Evolutionary conservation across 305 asterid species (phyloP).

Genomic region (Withania somnifera): DNA sequence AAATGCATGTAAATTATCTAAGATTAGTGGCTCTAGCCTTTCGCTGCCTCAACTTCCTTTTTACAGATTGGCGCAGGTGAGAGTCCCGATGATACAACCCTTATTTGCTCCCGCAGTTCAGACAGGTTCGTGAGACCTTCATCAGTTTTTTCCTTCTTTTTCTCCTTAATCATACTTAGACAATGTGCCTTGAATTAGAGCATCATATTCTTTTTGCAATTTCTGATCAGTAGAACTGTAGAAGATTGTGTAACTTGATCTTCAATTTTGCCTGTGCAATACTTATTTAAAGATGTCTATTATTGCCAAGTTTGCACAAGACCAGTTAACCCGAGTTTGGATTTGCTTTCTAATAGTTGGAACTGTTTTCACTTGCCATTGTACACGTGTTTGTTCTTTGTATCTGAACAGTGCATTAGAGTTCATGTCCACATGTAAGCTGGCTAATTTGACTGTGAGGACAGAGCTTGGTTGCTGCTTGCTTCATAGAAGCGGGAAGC

Average conservation of each 20-base stretch:
- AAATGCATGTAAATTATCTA: neutral
- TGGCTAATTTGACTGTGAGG: slow-evolving; percentile 78
- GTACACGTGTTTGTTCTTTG: slow-evolving; percentile 6
- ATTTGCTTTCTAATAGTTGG: neutral
- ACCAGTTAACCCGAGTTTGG: neutral
- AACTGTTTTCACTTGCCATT: neutral
- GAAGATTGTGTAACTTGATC: neutral
- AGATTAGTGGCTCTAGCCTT: neutral
- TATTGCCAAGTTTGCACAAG: neutral
- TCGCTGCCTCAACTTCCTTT: slow-evolving; percentile 11
- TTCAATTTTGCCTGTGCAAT: neutral
- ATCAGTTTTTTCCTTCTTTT: neutral
- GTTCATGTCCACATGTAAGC: slow-evolving; percentile 70
- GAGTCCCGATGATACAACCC: slow-evolving; percentile 83
- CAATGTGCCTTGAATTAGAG: neutral
- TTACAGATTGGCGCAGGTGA: slow-evolving; percentile 88
- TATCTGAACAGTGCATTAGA: slow-evolving; percentile 70
- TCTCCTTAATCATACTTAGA: neutral
- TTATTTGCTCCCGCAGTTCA: slow-evolving; percentile 67
- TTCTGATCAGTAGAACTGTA: neutral
- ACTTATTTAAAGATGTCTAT: neutral
- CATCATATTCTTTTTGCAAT: neutral
- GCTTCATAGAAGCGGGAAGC: slow-evolving; percentile 87
- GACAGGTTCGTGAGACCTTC: slow-evolving; percentile 58
- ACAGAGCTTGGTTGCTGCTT: slow-evolving; percentile 97